Percentiles rank a stretch among this genome's conserved stretches.
Conservation (phyloP, 1,284 basidiomycete genomes). For the Malassezia japonica region DNA sequence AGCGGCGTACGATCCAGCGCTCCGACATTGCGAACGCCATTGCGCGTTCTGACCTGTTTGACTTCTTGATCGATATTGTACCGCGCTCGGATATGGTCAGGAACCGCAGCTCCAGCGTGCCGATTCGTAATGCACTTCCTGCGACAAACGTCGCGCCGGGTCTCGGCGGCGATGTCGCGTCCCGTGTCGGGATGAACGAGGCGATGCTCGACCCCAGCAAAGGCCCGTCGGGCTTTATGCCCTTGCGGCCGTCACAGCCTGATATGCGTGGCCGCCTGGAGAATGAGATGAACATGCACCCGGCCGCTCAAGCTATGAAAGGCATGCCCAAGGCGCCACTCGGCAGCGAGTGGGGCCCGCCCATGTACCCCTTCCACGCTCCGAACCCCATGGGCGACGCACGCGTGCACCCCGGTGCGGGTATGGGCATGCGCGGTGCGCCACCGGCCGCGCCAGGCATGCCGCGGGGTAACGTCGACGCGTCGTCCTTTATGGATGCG, state of each 20-base stretch:
- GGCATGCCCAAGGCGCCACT: slow-evolving; percentile 10
- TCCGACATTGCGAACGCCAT: slow-evolving; percentile 44
- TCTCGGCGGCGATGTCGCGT: neutral
- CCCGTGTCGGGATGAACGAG: slow-evolving; percentile 8
- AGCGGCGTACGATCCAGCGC: slow-evolving; percentile 43
- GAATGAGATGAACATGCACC: neutral
- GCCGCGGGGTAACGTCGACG: slow-evolving; percentile 6
- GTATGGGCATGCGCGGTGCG: slow-evolving; percentile 3
- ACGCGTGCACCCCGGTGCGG: slow-evolving; percentile 11
- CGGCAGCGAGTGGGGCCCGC: slow-evolving; percentile 8
- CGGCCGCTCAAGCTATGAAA: slow-evolving; percentile 5
- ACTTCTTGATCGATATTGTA: slow-evolving; percentile 47
- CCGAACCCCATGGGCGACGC: slow-evolving; percentile 10
- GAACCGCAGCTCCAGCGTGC: slow-evolving; percentile 11
- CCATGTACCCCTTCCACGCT: slow-evolving; percentile 14
- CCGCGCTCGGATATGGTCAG: slow-evolving; percentile 35
- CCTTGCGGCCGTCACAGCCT: slow-evolving; percentile 9
- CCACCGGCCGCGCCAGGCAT: neutral
- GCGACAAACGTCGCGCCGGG: neutral
- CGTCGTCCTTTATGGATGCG: slow-evolving; percentile 13
- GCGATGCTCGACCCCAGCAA: neutral
- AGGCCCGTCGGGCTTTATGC: neutral
- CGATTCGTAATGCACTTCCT: slow-evolving; percentile 10
- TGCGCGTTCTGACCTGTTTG: slow-evolving; percentile 43
- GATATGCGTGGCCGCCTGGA: slow-evolving; percentile 11